Percentiles rank a stretch among this genome's conserved stretches.
Conservation (phyloP, 2,329 filamentous ascomycete genomes). For the Pseudogymnoascus sp. region DNA sequence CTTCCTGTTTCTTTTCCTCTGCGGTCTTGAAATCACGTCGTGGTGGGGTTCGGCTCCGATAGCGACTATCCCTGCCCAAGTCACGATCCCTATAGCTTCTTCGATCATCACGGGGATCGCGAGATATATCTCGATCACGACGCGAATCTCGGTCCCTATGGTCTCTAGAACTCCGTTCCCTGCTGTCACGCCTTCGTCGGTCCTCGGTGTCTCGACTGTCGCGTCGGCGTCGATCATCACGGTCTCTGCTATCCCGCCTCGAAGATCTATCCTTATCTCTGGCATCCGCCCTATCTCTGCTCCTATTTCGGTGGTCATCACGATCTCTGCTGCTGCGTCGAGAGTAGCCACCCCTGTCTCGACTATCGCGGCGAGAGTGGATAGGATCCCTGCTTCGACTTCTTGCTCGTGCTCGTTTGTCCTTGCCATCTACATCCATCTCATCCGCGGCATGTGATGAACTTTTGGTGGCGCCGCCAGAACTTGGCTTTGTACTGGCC, state of each 20-base stretch:
- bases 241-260: constrained; percentile 20
- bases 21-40: constrained; percentile 11
- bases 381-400: constrained; percentile 25
- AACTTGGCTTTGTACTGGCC: background rate
- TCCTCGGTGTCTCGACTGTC: constrained; percentile 27
- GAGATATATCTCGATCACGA: constrained; percentile 9
- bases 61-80: background rate
- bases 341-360: constrained; percentile 10
- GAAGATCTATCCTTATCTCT: constrained; percentile 19
- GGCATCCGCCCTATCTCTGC: background rate
- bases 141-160: constrained; percentile 6
- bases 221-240: constrained; percentile 21
- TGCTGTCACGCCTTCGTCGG: constrained; percentile 25
- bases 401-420: constrained; percentile 5
- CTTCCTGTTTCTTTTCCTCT: constrained; percentile 47
- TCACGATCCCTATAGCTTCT: constrained; percentile 1
- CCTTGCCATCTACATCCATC: background rate
- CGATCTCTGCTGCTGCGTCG: constrained; percentile 16
- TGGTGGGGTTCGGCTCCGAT: constrained; percentile 1
- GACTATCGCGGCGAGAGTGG: constrained; percentile 19
- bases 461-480: background rate
- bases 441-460: background rate
- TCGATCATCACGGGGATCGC: background rate
- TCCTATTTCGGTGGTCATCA: constrained; percentile 8
- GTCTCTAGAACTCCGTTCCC: constrained; percentile 9